These are phyloP conservation scores for Trichoderma afroharzianum DNA, from an alignment of 2,329 filamentous ascomycete species.

Conservation along the genomic window DNA sequence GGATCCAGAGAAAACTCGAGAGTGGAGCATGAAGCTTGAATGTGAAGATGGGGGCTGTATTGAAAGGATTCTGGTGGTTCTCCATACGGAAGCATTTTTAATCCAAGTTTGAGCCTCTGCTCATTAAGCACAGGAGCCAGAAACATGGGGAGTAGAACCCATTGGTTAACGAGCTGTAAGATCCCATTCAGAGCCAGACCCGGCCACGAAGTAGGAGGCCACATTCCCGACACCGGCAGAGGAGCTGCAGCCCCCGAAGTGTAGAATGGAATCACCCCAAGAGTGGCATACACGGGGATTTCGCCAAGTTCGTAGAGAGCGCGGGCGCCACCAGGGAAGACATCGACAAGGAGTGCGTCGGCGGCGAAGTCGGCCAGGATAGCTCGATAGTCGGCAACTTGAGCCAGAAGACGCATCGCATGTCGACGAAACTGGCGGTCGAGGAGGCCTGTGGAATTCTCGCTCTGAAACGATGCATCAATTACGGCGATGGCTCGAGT, in stretches of 20 bases:
- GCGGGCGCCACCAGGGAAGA: constrained; percentile 36
- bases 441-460: constrained; percentile 31
- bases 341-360: constrained; percentile 36
- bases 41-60: constrained; percentile 38
- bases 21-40: constrained; percentile 34
- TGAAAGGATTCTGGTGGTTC: constrained; percentile 32
- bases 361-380: constrained; percentile 28
- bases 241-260: constrained; percentile 30
- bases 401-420: constrained; percentile 30
- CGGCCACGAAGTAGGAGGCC: constrained; percentile 28
- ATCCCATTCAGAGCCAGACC: constrained; percentile 28
- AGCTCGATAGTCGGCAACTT: constrained; percentile 35
- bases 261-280: constrained; percentile 40
- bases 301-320: constrained; percentile 35
- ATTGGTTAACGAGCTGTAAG: constrained; percentile 27
- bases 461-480: constrained; percentile 29
- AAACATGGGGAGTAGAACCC: constrained; percentile 26
- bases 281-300: constrained; percentile 34
- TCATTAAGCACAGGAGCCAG: constrained; percentile 31
- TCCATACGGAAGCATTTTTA: constrained; percentile 28
- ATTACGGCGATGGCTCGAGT: constrained; percentile 31
- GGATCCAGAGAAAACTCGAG: constrained; percentile 32
- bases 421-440: constrained; percentile 28
- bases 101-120: constrained; percentile 29
- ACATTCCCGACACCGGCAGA: constrained; percentile 31